phyloP scores from a whole-genome alignment of 192 early-diverging fungal genomes.

The Umbelopsis isabellina region DNA sequence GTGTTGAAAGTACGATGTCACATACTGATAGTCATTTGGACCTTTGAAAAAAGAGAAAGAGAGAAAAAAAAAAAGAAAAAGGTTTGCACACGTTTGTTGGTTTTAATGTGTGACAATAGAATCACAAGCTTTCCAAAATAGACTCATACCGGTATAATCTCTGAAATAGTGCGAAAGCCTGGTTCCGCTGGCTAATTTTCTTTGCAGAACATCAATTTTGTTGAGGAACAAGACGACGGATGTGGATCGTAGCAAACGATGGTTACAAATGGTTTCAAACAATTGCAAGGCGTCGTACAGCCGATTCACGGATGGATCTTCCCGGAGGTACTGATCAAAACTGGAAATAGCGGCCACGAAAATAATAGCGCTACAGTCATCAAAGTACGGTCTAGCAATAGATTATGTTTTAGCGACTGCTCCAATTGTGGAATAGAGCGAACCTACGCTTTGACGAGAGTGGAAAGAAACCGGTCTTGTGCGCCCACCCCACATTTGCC shows the following conservation, averaged over 20 bases:
- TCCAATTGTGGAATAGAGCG: neutral
- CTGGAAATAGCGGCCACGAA: conserved; percentile 63
- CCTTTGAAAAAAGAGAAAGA: conserved; percentile 2
- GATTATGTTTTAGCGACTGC: neutral
- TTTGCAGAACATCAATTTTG: conserved; percentile 64
- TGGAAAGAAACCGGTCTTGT: neutral
- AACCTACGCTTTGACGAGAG: neutral
- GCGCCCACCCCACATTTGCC: conserved; percentile 17
- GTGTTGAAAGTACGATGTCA: conserved; percentile 50
- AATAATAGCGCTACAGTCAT: conserved; percentile 57
- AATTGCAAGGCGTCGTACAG: conserved; percentile 63
- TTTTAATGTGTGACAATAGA: neutral
- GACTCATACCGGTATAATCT: conserved; percentile 10
- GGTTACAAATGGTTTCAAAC: conserved; percentile 65
- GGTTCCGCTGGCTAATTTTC: conserved; percentile 32
- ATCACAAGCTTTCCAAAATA: neutral
- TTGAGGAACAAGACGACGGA: conserved; percentile 64
- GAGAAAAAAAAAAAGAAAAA: neutral
- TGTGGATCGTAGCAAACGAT: conserved; percentile 59
- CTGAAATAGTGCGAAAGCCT: conserved; percentile 10
- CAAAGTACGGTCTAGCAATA: conserved; percentile 46
- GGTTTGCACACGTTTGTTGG: neutral
- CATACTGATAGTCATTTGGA: conserved; percentile 48
- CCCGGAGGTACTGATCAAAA: conserved; percentile 60
- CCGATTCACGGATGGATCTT: conserved; percentile 43